Base-by-base conservation (phyloP, 768 basidiomycete genomes). In the Lactarius sp. region DNA sequence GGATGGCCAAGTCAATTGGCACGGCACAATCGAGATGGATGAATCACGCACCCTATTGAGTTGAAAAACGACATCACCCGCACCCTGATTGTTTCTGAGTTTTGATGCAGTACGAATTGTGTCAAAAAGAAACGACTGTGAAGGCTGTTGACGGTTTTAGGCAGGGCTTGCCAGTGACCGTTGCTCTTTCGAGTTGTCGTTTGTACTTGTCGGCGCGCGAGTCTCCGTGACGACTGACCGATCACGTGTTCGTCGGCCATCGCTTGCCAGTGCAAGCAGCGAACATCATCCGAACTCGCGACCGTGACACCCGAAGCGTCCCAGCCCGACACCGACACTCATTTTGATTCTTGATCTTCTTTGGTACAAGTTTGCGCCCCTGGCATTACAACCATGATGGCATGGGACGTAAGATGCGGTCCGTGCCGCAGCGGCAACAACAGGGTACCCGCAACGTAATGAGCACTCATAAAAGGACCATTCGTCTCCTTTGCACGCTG, bases 1-100 rank as follows among this genome's bases (percentile, higher is more conserved):
- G 61, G 49, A 60, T 27, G 14, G n/a, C 3, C 41, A 12, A 46
- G 33, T 36, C 20, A 22, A 37, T 50, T 33, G 47, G 61, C 34
- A 46, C 42, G 59, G 37, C 59, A 44, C 13, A n/a, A 56, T 20
- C 14, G 39, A 36, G 55, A 54, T n/a, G 54, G 59, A 12, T 20
- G 6, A 6, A 37, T 50, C 20, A 27, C 85, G 59, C 66, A 90
- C 89, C 89, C 86, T 56, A 91, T 82, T 34, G 87, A 85, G 71
- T 90, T 90, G 77, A 91, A 90, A 76, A 90, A 91, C 37, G 89
- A 91, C 89, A 91, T 90, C 27, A 50, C 27, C 47, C 12, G 63
- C 2, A n/a, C 54, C 59, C 31, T 59, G 34, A 36, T 37, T 6
- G 44, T 42, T n/a, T 33, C 39, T 20, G 47, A 4, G 33, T 13